Percentiles rank a stretch among this genome's conserved stretches.
These are phyloP conservation scores for Sarocladium kiliense DNA, from an alignment of 2,329 filamentous ascomycete genomes.

Conservation along the genomic window DNA sequence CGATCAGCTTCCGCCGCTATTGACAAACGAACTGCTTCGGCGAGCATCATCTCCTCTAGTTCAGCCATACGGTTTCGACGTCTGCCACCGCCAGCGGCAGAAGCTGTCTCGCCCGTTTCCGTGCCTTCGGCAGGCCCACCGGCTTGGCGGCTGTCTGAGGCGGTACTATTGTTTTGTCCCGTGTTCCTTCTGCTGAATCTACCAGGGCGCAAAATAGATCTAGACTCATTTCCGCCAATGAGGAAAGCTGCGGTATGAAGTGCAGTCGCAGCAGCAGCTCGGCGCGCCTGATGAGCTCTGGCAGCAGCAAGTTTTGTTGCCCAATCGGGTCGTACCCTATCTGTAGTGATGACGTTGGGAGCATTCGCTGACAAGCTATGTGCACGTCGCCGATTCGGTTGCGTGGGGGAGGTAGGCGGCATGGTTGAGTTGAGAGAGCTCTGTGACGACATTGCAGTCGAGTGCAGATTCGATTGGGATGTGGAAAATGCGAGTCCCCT, in stretches of 20 bases:
- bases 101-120: constrained; percentile 19
- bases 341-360: constrained; percentile 84
- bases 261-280: constrained; percentile 89
- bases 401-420: constrained; percentile 29
- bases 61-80: constrained; percentile 66
- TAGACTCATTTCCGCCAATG: constrained; percentile 59
- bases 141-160: constrained; percentile 18
- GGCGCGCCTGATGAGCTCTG: constrained; percentile 74
- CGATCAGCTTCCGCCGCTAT: constrained; percentile 91
- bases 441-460: constrained; percentile 71
- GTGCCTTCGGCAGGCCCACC: constrained; percentile 11
- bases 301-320: constrained; percentile 81
- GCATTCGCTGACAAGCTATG: constrained; percentile 74
- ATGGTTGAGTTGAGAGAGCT: constrained; percentile 66
- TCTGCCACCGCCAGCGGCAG: constrained; percentile 14
- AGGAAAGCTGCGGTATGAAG: constrained; percentile 93
- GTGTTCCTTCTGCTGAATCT: constrained; percentile 54
- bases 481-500: constrained; percentile 70
- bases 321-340: constrained; percentile 92
- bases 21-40: constrained; percentile 88
- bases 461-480: constrained; percentile 31
- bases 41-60: constrained; percentile 97
- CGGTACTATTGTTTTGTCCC: constrained; percentile 27
- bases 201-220: constrained; percentile 39
- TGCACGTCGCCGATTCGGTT: constrained; percentile 36